Conservation (phyloP, 2,329 filamentous ascomycete genomes). For the Celoporthe dispersa region DNA sequence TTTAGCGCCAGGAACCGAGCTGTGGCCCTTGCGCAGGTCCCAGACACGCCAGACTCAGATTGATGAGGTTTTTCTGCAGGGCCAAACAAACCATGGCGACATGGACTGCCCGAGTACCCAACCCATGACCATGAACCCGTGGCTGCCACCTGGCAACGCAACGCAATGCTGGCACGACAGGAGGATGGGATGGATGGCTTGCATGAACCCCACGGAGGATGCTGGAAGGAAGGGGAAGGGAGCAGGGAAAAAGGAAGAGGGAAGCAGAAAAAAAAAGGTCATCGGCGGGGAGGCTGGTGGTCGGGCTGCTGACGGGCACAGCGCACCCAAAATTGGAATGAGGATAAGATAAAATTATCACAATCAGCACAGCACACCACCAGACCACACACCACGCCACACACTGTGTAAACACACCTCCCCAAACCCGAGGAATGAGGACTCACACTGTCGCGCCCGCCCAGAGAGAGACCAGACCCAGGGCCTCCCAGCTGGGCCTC, state of each 20-base stretch:
- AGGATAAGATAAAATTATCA: neutral
- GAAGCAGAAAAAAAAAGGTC: neutral
- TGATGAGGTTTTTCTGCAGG: neutral
- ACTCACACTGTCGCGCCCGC: neutral
- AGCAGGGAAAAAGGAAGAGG: too few species aligned
- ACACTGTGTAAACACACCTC: neutral
- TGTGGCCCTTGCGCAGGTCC: constrained; percentile 9
- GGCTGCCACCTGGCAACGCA: neutral
- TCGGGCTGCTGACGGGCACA: neutral
- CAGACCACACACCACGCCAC: neutral
- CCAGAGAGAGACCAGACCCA: neutral
- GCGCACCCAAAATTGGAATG: constrained; percentile 10
- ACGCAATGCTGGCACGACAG: neutral
- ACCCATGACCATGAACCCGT: neutral
- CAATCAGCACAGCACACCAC: neutral
- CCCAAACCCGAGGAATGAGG: neutral
- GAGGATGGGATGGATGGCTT: neutral
- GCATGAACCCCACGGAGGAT: neutral
- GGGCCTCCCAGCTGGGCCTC: neutral
- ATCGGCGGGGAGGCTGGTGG: neutral
- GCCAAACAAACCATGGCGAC: neutral
- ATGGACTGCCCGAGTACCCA: neutral
- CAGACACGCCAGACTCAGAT: neutral
- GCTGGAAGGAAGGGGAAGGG: neutral
- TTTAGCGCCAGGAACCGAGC: constrained; percentile 11